Conservation (phyloP, 208 protist species). For the Leishmania guyanensis region DNA sequence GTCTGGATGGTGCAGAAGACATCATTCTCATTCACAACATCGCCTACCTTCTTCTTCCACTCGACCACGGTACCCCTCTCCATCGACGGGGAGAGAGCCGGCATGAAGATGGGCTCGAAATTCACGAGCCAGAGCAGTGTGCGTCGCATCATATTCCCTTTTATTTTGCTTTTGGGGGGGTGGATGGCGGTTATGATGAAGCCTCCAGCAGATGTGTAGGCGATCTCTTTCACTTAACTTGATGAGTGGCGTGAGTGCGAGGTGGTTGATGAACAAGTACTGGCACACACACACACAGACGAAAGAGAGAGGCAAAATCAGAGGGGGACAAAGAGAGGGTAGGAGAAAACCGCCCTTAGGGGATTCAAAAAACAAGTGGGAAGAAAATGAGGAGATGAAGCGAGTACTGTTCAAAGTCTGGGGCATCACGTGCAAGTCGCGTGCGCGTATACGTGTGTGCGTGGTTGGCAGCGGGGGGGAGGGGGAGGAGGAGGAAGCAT, state of each 20-base stretch:
- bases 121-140: conserved; percentile 64
- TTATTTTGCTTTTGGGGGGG: background rate
- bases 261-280: background rate
- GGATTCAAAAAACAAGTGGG: background rate
- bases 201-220: background rate
- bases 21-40: conserved; percentile 93
- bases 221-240: background rate
- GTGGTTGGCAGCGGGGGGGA: background rate
- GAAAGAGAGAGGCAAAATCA: background rate
- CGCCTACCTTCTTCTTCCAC: conserved; percentile 94
- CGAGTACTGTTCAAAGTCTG: background rate
- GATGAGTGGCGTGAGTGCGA: background rate
- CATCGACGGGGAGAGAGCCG: conserved; percentile 91
- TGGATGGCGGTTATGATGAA: background rate
- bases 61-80: conserved; percentile 81
- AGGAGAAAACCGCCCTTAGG: background rate
- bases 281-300: background rate
- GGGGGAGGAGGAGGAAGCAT: background rate
- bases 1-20: conserved; percentile 95
- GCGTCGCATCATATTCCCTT: conserved; percentile 71
- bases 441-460: background rate
- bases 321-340: background rate
- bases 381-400: background rate
- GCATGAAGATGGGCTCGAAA: conserved; percentile 87
- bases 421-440: background rate